phyloP scores from a whole-genome alignment of 1,139 yeast species.

The Geotrichum phurueaensis region DNA sequence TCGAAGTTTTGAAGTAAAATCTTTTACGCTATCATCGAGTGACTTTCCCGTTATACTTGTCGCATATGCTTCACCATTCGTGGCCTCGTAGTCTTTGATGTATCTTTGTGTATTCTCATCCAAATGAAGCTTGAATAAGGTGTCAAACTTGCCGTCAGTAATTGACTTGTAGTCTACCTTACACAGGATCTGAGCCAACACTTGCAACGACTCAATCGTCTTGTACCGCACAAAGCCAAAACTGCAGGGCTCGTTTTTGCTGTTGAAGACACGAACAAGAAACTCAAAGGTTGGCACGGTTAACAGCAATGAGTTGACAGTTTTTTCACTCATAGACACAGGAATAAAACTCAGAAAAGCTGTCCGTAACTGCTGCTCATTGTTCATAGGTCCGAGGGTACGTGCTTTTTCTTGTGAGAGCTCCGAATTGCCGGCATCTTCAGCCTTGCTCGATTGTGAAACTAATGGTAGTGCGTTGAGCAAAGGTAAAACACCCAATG shows the following conservation, averaged over 20 bases:
- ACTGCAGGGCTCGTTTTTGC: conserved; percentile 22
- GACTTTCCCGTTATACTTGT: conserved; percentile 13
- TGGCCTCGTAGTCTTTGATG: conserved; percentile 19
- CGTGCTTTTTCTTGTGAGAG: conserved; percentile 36
- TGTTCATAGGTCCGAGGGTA: conserved; percentile 23
- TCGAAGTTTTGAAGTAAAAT: conserved; percentile 12
- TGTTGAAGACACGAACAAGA: conserved; percentile 23
- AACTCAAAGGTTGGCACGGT: conserved; percentile 26
- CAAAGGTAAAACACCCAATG: background rate
- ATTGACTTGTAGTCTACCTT: conserved; percentile 19
- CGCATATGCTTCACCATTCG: conserved; percentile 19
- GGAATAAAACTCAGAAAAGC: conserved; percentile 33
- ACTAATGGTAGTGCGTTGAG: background rate
- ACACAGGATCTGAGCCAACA: conserved; percentile 25
- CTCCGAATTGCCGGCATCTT: background rate
- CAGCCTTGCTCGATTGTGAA: background rate
- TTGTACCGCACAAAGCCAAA: conserved; percentile 27
- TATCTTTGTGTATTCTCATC: conserved; percentile 19
- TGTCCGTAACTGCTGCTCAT: conserved; percentile 32
- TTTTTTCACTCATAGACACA: conserved; percentile 28
- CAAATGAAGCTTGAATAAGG: conserved; percentile 19
- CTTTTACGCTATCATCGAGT: conserved; percentile 12
- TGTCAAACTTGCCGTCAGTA: conserved; percentile 21
- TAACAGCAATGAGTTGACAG: conserved; percentile 25
- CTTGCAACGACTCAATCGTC: conserved; percentile 23